Evolutionary conservation across 169 alveolate genomes (phyloP).

Genomic region (Blepharisma undulans): DNA sequence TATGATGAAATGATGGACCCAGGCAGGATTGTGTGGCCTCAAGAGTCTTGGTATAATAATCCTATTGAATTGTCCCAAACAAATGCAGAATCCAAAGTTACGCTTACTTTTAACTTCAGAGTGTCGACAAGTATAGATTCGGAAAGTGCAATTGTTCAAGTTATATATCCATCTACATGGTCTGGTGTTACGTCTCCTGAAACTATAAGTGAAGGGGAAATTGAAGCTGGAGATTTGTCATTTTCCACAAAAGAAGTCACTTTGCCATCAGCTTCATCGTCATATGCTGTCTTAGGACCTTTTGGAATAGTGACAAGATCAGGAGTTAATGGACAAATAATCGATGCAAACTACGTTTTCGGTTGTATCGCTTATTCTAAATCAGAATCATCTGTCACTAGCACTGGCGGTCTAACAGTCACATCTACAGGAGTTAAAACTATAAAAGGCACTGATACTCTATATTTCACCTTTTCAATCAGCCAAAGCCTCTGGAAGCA

Average conservation of each 20-base stretch:
- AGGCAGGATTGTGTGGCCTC: no score
- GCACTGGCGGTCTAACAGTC: no score
- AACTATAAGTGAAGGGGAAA: no score
- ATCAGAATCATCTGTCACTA: no score
- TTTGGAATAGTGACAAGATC: background rate
- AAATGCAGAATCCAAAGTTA: background rate
- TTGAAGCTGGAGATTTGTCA: no score
- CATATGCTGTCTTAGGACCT: background rate
- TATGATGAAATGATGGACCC: no score
- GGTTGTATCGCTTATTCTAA: background rate
- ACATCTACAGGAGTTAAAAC: no score
- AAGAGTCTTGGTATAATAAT: no score
- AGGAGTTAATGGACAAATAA: background rate
- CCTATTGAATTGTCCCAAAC: background rate
- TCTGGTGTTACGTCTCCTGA: background rate
- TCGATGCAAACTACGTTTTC: background rate
- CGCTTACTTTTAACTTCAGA: background rate
- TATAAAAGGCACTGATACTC: no score
- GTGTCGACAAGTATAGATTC: background rate
- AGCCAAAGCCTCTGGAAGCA: background rate
- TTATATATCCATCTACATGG: background rate
- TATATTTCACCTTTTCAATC: background rate
- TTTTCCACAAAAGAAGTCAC: background rate
- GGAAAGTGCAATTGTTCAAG: background rate
- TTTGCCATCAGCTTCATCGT: background rate